Conservation (phyloP, 2,329 filamentous ascomycete species). For the Stachybotrys elegans region DNA sequence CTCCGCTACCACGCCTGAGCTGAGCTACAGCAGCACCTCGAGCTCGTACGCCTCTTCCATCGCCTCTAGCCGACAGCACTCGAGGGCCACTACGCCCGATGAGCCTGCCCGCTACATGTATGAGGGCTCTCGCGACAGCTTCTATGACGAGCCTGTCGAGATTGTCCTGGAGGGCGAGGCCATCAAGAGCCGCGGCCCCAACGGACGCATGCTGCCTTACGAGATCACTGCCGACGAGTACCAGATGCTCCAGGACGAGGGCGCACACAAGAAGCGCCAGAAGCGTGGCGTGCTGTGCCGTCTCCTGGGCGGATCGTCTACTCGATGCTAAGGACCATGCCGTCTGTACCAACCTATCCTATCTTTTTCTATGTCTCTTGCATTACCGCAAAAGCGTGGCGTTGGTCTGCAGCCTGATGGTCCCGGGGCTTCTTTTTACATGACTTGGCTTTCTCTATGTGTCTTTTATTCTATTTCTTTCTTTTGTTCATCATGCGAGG, state of each 20-base stretch:
- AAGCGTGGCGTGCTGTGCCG: conserved; percentile 49
- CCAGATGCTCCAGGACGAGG: conserved; percentile 43
- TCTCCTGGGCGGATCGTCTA: conserved; percentile 43
- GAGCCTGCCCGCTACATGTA: conserved; percentile 39
- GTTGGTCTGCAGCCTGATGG: no score
- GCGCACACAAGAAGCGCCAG: conserved; percentile 42
- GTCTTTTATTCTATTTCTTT: not conserved
- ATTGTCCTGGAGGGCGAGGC: conserved; percentile 35
- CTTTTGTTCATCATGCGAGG: not conserved
- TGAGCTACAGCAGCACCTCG: conserved; percentile 44
- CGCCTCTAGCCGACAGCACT: conserved; percentile 42
- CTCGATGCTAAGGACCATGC: no score
- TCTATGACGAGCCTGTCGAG: conserved; percentile 47
- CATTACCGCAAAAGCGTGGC: no score
- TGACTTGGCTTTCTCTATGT: no score
- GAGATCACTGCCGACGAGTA: conserved; percentile 51
- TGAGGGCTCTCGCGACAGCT: conserved; percentile 29
- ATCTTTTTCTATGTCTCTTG: no score
- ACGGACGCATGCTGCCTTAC: conserved; percentile 42
- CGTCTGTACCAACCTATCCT: no score
- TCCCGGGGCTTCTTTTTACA: no score
- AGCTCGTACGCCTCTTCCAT: conserved; percentile 45
- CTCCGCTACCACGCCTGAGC: conserved; percentile 39
- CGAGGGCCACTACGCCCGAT: conserved; percentile 46
- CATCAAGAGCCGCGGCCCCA: conserved; percentile 26